phyloP scores from a whole-genome alignment of 2,329 filamentous ascomycete genomes.

The Colletotrichum karsti region DNA sequence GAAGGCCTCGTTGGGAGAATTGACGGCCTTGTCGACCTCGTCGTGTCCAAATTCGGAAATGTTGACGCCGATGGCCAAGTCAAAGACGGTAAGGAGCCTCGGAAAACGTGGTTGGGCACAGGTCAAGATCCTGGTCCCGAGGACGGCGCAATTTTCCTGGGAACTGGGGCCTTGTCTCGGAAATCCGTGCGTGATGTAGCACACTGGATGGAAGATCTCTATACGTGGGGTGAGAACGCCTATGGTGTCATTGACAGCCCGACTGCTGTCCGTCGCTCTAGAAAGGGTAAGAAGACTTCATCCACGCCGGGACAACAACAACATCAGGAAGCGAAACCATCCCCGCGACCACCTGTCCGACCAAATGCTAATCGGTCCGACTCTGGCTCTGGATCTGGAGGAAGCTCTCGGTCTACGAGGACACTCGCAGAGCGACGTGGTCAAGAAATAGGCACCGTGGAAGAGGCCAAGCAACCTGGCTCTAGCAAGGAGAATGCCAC shows the following conservation, averaged over 20 bases:
- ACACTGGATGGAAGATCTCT: slow-evolving; percentile 89
- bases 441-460: slow-evolving; percentile 25
- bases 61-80: slow-evolving; percentile 36
- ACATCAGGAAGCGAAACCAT: background rate
- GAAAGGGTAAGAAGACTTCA: slow-evolving; percentile 49
- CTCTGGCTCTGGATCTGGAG: slow-evolving; percentile 17
- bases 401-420: slow-evolving; percentile 16
- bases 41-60: slow-evolving; percentile 84
- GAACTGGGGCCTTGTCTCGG: slow-evolving; percentile 76
- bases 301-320: background rate
- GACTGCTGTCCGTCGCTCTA: slow-evolving; percentile 66
- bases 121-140: slow-evolving; percentile 73
- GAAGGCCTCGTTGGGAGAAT: slow-evolving; percentile 85
- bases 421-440: slow-evolving; percentile 29
- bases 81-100: slow-evolving; percentile 40
- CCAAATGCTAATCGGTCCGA: background rate
- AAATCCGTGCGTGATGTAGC: slow-evolving; percentile 77
- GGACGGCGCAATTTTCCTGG: slow-evolving; percentile 89
- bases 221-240: slow-evolving; percentile 82
- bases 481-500: background rate
- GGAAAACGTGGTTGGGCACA: slow-evolving; percentile 73
- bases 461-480: slow-evolving; percentile 14
- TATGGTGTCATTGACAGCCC: slow-evolving; percentile 88
- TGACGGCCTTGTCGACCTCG: slow-evolving; percentile 85
- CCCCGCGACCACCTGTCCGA: background rate